These are phyloP conservation scores for Hygrophorus pudorinus DNA, from an alignment of 768 basidiomycete species.

Conservation along the genomic window DNA sequence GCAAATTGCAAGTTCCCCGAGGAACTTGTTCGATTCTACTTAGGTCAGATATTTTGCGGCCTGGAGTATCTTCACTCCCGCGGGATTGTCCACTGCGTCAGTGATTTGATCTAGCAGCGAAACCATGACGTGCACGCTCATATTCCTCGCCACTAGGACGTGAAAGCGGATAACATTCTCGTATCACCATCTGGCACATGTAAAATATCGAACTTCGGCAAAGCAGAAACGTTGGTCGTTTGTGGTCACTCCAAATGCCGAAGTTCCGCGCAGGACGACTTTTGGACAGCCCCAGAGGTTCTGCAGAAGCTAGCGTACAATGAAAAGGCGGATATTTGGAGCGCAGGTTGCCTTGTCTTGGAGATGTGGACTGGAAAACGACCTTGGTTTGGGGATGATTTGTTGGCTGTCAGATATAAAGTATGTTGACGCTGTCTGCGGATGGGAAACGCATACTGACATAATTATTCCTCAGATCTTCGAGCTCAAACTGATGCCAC, in stretches of 20 bases:
- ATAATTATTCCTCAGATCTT: conserved; percentile 38
- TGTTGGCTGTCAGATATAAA: conserved; percentile 72
- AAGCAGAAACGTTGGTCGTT: conserved; percentile 75
- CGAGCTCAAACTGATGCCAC: conserved; percentile 57
- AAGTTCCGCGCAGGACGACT: conserved; percentile 80
- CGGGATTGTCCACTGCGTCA: conserved; percentile 79
- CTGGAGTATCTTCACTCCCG: conserved; percentile 79
- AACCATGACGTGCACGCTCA: neutral
- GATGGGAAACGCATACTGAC: neutral
- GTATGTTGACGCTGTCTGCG: conserved; percentile 28
- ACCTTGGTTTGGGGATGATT: conserved; percentile 75
- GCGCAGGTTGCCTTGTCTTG: conserved; percentile 82
- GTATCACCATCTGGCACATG: conserved; percentile 77
- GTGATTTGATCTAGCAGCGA: conserved; percentile 7
- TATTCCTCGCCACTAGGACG: conserved; percentile 40
- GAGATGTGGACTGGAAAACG: conserved; percentile 95
- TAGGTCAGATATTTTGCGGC: conserved; percentile 76
- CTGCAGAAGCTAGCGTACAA: conserved; percentile 72
- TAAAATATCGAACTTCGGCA: conserved; percentile 96
- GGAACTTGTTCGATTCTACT: conserved; percentile 78
- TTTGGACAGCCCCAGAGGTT: conserved; percentile 96
- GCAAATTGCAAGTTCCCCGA: conserved; percentile 79
- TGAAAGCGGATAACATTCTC: conserved; percentile 93
- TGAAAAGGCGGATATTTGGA: conserved; percentile 96
- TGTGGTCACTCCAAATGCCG: conserved; percentile 51